A percentile compares a stretch with the other conserved stretches of the same genome.
Conservation (phyloP, 2,329 filamentous ascomycete species). For the Nigrograna mackinnonii region DNA sequence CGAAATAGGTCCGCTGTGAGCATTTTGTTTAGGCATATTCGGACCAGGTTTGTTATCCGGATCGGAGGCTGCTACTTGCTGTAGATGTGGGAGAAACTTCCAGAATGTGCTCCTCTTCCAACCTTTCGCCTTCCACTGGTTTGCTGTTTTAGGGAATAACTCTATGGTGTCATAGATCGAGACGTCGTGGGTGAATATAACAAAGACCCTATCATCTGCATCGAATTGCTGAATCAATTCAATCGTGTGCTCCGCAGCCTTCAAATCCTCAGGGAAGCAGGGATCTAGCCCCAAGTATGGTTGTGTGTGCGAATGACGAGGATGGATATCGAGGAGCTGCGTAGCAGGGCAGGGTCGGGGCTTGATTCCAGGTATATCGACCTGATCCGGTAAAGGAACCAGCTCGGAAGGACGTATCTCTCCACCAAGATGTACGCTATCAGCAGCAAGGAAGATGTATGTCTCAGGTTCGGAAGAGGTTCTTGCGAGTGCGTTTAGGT, state of each 20-base stretch:
- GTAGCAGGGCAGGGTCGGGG: neutral
- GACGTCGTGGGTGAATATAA: slow-evolving; percentile 9
- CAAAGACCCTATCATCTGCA: slow-evolving; percentile 5
- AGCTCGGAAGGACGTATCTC: slow-evolving; percentile 3
- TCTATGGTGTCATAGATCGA: neutral
- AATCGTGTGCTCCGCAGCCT: slow-evolving; percentile 6
- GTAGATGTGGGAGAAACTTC: slow-evolving; percentile 7
- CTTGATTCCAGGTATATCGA: neutral
- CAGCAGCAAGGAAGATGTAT: slow-evolving; percentile 5
- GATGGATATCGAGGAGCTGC: slow-evolving; percentile 2
- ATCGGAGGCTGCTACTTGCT: no score
- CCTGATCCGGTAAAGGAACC: slow-evolving; percentile 2
- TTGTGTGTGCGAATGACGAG: neutral
- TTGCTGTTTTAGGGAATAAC: slow-evolving; percentile 7
- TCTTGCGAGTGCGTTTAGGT: slow-evolving; percentile 51
- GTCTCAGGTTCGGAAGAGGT: slow-evolving; percentile 16
- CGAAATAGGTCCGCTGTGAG: no score
- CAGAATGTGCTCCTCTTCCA: slow-evolving; percentile 4
- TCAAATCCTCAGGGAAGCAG: slow-evolving; percentile 2
- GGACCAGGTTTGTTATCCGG: no score
- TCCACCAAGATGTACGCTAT: slow-evolving; percentile 1
- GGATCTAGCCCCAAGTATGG: slow-evolving; percentile 1
- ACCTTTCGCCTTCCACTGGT: slow-evolving; percentile 5
- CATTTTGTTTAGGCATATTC: no score
- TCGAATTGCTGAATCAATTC: slow-evolving; percentile 5